These are phyloP conservation scores for Mortierella sp. DNA, from an alignment of 371 early-diverging fungal species.

Conservation along the genomic window DNA sequence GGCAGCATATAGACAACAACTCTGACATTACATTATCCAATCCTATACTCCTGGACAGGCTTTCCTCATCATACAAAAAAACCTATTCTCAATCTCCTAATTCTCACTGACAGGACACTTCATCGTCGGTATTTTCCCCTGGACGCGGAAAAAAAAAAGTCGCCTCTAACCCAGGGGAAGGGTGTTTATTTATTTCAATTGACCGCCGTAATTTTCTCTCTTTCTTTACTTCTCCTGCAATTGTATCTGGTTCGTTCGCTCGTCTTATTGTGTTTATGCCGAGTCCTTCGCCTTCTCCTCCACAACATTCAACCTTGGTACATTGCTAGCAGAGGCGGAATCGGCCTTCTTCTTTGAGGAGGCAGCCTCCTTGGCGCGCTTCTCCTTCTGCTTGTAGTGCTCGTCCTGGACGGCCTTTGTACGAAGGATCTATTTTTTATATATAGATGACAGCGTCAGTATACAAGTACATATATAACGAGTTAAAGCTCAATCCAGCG, in stretches of 20 bases:
- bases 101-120: too few relatives aligned
- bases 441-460: background rate
- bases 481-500: background rate
- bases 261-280: slow-evolving; percentile 10
- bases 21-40: too few relatives aligned
- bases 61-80: too few relatives aligned
- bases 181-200: too few relatives aligned
- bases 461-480: too few relatives aligned
- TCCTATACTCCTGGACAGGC: too few relatives aligned
- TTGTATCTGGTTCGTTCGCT: background rate
- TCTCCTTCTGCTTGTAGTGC: slow-evolving; percentile 69
- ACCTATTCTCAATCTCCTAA: too few relatives aligned
- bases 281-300: slow-evolving; percentile 61
- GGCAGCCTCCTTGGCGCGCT: slow-evolving; percentile 61
- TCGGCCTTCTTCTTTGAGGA: slow-evolving; percentile 66
- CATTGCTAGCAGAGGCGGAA: slow-evolving; percentile 68
- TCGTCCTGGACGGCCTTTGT: slow-evolving; percentile 71
- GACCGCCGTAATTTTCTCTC: background rate
- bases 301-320: slow-evolving; percentile 70
- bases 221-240: background rate
- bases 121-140: too few relatives aligned
- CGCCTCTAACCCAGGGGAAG: too few relatives aligned
- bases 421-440: slow-evolving; percentile 63
- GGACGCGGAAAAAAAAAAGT: too few relatives aligned
- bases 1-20: too few relatives aligned